Conservation (phyloP, 768 basidiomycete genomes). For the Hygrophorus russula region DNA sequence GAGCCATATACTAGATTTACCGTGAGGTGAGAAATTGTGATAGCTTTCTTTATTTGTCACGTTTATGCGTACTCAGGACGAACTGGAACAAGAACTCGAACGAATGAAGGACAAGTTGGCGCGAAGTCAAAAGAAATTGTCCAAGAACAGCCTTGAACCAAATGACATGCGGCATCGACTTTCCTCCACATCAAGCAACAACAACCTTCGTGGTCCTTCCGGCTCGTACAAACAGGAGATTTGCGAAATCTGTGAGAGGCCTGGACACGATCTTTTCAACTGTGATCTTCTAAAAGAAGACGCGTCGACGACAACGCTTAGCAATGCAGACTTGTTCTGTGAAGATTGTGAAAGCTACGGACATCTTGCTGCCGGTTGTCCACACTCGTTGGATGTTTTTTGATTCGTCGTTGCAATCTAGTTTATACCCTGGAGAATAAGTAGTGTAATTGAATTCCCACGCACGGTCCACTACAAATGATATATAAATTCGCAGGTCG, state of each 20-base stretch:
- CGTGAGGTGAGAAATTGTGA: constrained; percentile 44
- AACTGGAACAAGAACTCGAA: constrained; percentile 79
- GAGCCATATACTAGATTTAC: constrained; percentile 49
- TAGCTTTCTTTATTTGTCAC: not conserved
- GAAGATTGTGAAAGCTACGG: constrained; percentile 80
- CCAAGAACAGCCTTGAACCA: constrained; percentile 32
- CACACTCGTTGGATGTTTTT: constrained; percentile 82
- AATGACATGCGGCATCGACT: constrained; percentile 18
- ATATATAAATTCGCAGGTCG: too few species aligned
- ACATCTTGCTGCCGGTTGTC: constrained; percentile 68
- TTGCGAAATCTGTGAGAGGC: constrained; percentile 82
- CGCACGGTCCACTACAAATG: too few species aligned
- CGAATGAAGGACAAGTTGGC: constrained; percentile 60
- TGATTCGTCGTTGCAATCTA: constrained; percentile 19
- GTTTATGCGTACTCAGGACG: constrained; percentile 41
- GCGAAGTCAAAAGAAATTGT: constrained; percentile 46
- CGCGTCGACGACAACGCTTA: constrained; percentile 5
- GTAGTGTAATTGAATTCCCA: too few species aligned
- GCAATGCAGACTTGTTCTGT: constrained; percentile 38
- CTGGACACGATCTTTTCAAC: constrained; percentile 79
- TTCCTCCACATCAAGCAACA: not conserved
- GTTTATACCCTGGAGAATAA: too few species aligned
- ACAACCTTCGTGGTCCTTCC: constrained; percentile 14
- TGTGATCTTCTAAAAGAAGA: constrained; percentile 67
- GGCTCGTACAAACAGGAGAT: constrained; percentile 27